Evolutionary conservation across 2,329 filamentous ascomycete species (phyloP).

Genomic region (Sclerotinia glacialis): DNA sequence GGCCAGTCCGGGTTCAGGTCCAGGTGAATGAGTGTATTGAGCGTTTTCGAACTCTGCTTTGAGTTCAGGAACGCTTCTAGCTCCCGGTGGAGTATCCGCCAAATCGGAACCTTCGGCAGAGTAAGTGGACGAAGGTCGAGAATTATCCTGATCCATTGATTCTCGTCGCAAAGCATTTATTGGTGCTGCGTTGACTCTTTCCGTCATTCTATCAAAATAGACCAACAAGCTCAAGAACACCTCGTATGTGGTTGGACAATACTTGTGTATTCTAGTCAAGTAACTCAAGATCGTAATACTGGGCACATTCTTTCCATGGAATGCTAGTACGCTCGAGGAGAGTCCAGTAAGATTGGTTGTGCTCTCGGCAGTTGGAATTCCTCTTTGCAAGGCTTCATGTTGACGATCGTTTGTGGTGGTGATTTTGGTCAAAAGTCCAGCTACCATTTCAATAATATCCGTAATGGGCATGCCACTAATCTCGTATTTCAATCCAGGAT

Average conservation of each 20-base stretch:
- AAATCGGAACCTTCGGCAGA: conserved; percentile 38
- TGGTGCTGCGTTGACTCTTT: conserved; percentile 82
- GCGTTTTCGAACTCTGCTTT: conserved; percentile 32
- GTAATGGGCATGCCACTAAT: conserved; percentile 97
- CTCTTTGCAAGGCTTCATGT: conserved; percentile 83
- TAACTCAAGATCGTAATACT: conserved; percentile 97
- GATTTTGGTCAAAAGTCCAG: conserved; percentile 92
- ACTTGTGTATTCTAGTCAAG: conserved; percentile 93
- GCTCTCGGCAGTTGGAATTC: conserved; percentile 56
- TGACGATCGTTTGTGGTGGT: conserved; percentile 94
- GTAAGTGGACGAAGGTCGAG: conserved; percentile 34
- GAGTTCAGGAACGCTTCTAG: conserved; percentile 35
- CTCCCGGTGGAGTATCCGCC: conserved; percentile 34
- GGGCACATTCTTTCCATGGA: conserved; percentile 96
- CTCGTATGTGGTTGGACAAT: conserved; percentile 97
- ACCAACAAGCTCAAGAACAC: conserved; percentile 93
- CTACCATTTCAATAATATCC: conserved; percentile 99
- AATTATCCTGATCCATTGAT: conserved; percentile 33
- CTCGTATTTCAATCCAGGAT: conserved; percentile 67
- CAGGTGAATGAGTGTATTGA: conserved; percentile 35
- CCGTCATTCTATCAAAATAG: conserved; percentile 99
- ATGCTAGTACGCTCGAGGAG: conserved; percentile 78
- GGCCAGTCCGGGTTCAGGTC: conserved; percentile 27
- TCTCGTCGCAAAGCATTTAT: conserved; percentile 59
- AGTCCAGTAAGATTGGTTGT: conserved; percentile 59